Percentiles rank a stretch among this genome's conserved stretches.
phyloP scores from a whole-genome alignment of 2,329 filamentous ascomycete species.

The Scolecobasidium constrictum region DNA sequence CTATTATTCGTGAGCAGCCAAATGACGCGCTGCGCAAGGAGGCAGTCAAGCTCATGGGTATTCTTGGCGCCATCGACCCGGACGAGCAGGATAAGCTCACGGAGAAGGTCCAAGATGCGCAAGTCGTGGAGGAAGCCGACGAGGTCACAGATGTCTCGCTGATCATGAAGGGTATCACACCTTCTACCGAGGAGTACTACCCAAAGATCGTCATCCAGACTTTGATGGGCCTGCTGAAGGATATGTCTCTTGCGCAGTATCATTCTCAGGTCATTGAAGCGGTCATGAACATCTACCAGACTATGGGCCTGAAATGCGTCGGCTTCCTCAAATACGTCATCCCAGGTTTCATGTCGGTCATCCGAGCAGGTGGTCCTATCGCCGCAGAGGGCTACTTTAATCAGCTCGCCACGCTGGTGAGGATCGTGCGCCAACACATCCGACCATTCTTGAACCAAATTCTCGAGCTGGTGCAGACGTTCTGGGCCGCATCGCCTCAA shows the following conservation, averaged over 20 bases:
- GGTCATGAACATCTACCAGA: conserved; percentile 98
- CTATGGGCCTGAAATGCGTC: conserved; percentile 89
- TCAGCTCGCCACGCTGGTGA: conserved; percentile 83
- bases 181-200: conserved; percentile 96
- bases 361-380: conserved; percentile 65
- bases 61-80: conserved; percentile 85
- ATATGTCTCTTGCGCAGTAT: conserved; percentile 78
- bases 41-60: conserved; percentile 93
- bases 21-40: conserved; percentile 78
- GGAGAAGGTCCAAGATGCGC: conserved; percentile 74
- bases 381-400: conserved; percentile 95
- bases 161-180: conserved; percentile 95
- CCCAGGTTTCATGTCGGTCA: conserved; percentile 84
- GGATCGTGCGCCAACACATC: conserved; percentile 94
- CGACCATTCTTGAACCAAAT: conserved; percentile 82
- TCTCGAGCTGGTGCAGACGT: conserved; percentile 75
- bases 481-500: conserved; percentile 71
- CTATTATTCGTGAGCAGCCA: conserved; percentile 88
- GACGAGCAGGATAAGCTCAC: conserved; percentile 88
- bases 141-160: conserved; percentile 83
- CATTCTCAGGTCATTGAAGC: conserved; percentile 93
- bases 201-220: conserved; percentile 97
- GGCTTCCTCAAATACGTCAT: conserved; percentile 90
- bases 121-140: conserved; percentile 56
- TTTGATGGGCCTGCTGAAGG: conserved; percentile 81